These are phyloP conservation scores for Scenedesmus sp. DNA, from an alignment of 163 green algal species.

Conservation along the genomic window DNA sequence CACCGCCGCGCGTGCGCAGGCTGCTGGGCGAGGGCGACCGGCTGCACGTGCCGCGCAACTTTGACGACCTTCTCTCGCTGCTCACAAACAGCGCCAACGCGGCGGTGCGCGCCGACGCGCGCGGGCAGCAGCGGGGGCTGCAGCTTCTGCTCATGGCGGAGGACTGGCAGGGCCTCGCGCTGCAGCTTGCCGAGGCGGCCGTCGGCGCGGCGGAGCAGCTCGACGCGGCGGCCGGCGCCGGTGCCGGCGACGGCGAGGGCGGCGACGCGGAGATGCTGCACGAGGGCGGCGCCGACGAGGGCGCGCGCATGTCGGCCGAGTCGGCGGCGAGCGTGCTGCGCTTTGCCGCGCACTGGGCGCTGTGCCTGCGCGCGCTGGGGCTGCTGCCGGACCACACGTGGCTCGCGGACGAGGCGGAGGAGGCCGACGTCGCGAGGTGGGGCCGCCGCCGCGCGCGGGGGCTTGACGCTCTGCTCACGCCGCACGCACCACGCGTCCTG, in stretches of 20 bases:
- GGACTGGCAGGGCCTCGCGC: constrained; percentile 1
- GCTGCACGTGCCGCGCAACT: constrained; percentile 5
- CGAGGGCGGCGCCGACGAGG: background rate
- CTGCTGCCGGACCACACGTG: constrained; percentile 43
- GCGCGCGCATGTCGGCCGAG: constrained; percentile 7
- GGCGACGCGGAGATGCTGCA: background rate
- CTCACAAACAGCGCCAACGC: constrained; percentile 28
- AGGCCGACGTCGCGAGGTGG: constrained; percentile 9
- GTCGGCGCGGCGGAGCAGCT: constrained; percentile 22
- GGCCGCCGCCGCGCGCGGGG: background rate
- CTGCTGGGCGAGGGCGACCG: constrained; percentile 11
- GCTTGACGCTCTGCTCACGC: background rate
- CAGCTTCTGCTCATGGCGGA: constrained; percentile 42
- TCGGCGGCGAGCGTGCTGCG: constrained; percentile 46
- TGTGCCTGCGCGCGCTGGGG: constrained; percentile 67
- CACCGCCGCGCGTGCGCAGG: constrained; percentile 25
- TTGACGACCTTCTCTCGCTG: constrained; percentile 29
- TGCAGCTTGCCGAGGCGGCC: constrained; percentile 3
- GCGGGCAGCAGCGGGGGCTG: constrained; percentile 25
- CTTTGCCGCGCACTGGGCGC: constrained; percentile 76
- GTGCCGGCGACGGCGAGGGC: constrained; percentile 1
- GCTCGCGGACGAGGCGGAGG: constrained; percentile 28
- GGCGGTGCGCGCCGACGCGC: background rate
- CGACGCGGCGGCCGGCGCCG: background rate
- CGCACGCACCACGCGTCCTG: too few relatives aligned